Percentiles rank a stretch among this genome's conserved stretches.
These are phyloP conservation scores for Xylaria sp. DNA, from an alignment of 2,329 filamentous ascomycete genomes.

Conservation along the genomic window DNA sequence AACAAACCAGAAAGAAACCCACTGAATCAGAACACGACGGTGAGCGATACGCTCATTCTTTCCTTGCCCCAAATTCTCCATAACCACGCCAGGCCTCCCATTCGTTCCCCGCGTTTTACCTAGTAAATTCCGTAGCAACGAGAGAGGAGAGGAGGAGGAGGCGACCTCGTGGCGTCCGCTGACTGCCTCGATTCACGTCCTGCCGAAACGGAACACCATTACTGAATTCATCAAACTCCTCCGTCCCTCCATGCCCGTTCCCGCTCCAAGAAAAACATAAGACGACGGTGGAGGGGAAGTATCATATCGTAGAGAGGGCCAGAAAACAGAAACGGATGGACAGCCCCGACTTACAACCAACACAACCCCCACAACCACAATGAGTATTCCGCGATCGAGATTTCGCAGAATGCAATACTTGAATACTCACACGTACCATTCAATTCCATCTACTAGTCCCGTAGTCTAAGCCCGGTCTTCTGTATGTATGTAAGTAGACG, in stretches of 20 bases:
- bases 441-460: not conserved
- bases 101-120: slow-evolving; percentile 18
- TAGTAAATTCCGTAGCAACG: not conserved
- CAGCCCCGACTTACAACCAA: no score
- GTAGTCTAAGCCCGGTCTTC: no score
- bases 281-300: no score
- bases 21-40: not conserved
- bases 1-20: not conserved
- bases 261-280: no score
- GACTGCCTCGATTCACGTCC: slow-evolving; percentile 2
- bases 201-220: not conserved
- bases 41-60: not conserved
- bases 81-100: not conserved
- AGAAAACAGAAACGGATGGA: no score
- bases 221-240: no score
- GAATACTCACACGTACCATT: not conserved
- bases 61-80: not conserved
- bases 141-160: not conserved
- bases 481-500: no score
- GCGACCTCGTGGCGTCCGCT: slow-evolving; percentile 11
- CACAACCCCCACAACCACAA: no score
- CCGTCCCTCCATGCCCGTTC: no score
- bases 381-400: no score
- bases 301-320: no score
- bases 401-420: not conserved